A percentile compares a stretch with the other conserved stretches of the same genome.
These are phyloP conservation scores for Candida argentea DNA, from an alignment of 805 yeast genomes.

Conservation along the genomic window DNA sequence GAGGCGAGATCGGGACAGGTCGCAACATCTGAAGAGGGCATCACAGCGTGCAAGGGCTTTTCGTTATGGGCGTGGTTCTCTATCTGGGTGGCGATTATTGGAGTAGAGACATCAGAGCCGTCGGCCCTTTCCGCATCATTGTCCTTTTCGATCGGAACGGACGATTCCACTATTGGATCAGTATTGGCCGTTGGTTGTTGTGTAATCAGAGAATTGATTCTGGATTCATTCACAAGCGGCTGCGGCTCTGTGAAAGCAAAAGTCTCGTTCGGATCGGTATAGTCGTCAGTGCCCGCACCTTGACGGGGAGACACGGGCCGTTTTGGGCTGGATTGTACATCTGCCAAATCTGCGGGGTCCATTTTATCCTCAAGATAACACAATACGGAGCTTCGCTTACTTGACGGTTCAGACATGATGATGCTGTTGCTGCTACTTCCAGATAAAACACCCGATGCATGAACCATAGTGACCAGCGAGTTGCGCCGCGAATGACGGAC, in stretches of 20 bases:
- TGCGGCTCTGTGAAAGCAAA: conserved; percentile 4
- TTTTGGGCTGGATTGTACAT: conserved; percentile 17
- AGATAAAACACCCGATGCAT: conserved; percentile 33
- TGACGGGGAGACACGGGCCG: conserved; percentile 1
- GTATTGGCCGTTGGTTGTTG: neutral
- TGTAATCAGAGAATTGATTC: neutral
- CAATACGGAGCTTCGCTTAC: conserved; percentile 29
- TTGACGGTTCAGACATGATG: conserved; percentile 9
- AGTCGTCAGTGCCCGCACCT: neutral
- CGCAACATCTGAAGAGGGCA: no score
- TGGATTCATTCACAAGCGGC: conserved; percentile 1
- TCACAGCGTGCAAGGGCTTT: no score
- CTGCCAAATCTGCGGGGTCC: conserved; percentile 28
- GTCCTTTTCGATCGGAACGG: neutral
- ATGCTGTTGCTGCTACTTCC: conserved; percentile 5
- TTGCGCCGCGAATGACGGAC: conserved; percentile 18
- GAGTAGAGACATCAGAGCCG: no score
- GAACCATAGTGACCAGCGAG: conserved; percentile 32
- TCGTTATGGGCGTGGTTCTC: no score
- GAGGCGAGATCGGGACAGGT: no score
- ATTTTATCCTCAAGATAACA: conserved; percentile 36
- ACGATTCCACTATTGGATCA: neutral
- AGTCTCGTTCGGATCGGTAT: conserved; percentile 3
- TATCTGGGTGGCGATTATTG: no score
- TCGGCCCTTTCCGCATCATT: no score